These are phyloP conservation scores for Meripilus lineatus DNA, from an alignment of 1,284 basidiomycete species.

Conservation along the genomic window DNA sequence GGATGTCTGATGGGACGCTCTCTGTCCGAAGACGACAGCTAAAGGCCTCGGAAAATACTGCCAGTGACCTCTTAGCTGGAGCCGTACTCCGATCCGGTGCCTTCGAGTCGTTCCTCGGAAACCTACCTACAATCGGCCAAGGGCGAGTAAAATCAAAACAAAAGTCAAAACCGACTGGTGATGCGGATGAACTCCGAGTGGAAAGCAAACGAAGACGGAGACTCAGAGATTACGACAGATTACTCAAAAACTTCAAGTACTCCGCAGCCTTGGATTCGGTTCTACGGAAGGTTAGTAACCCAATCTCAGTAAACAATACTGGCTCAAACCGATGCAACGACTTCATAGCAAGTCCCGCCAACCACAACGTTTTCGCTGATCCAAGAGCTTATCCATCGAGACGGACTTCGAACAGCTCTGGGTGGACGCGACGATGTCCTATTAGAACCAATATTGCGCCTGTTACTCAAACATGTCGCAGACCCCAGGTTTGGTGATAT, in stretches of 20 bases:
- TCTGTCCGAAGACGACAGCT: constrained; percentile 81
- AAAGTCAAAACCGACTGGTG: constrained; percentile 44
- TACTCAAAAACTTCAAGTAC: constrained; percentile 93
- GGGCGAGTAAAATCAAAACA: constrained; percentile 52
- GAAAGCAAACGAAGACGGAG: constrained; percentile 72
- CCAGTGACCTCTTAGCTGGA: constrained; percentile 37
- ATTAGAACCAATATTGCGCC: constrained; percentile 84
- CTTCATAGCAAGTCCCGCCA: constrained; percentile 66
- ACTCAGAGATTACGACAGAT: constrained; percentile 84
- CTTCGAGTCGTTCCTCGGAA: constrained; percentile 71
- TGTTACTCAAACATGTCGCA: constrained; percentile 81
- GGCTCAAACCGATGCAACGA: too few relatives aligned
- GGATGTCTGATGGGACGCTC: constrained; percentile 96
- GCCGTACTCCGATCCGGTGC: constrained; percentile 53
- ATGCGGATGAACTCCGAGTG: constrained; percentile 68
- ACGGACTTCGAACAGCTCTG: constrained; percentile 85
- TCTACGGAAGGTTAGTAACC: constrained; percentile 72
- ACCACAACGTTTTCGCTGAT: constrained; percentile 88
- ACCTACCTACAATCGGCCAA: constrained; percentile 50
- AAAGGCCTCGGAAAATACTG: constrained; percentile 58
- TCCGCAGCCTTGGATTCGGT: constrained; percentile 91
- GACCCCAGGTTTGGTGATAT: constrained; percentile 91
- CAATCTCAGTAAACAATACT: too few relatives aligned
- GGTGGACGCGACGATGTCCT: constrained; percentile 92
- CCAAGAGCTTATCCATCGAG: constrained; percentile 90